Evolutionary conservation across 805 yeast species (phyloP), one percentile per base, ranked within the genome.

Genomic region (Grigorovia jiainica): DNA sequence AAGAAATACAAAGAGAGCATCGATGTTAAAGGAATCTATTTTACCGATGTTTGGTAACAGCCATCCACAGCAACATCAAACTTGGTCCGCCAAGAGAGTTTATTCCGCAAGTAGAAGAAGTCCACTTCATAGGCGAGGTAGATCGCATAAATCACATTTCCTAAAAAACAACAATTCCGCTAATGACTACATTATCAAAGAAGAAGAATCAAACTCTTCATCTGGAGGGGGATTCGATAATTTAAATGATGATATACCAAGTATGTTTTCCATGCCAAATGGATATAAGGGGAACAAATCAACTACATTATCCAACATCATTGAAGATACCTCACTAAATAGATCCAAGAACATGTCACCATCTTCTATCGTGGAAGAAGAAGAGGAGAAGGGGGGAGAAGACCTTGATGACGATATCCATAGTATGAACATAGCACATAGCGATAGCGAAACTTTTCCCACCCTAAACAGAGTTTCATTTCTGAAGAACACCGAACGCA

Each of bases 151-250:
- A 35, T 46, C 58, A n/a, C 50, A 48, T 7, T 47, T 51, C 18
- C 27, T 52, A 27, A 49, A 50, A 18, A 45, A 37, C 18, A 36
- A 43, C n/a, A 40, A 53, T 5, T 38, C 48, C 5, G 53, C 50
- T 7, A 41, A 54, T 3, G 60, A 60, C 23, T 53, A 55, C 19
- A 53, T 56, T 5, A 60, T 60, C 33, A 56, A 58, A 34, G 65
- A 60, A 40, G 65, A 59, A 38, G 48, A 55, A 30, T 52, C 60
- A 0, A 50, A 55, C 2, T 47, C 50, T 5, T 49, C 54, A 13
- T 39, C 41, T 5, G 37, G 36, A 6, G 39, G 39, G 21, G 43
- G 15, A 3, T 15, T 15, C 11, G 31, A 27, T 13, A 27, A 27
- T 13, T 2, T 27, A 2, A 27, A 35, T 40, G 43, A 40, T 10